Evolutionary conservation across 164 flowering plant species (phyloP).

Genomic region (Nymphaea colorata): DNA sequence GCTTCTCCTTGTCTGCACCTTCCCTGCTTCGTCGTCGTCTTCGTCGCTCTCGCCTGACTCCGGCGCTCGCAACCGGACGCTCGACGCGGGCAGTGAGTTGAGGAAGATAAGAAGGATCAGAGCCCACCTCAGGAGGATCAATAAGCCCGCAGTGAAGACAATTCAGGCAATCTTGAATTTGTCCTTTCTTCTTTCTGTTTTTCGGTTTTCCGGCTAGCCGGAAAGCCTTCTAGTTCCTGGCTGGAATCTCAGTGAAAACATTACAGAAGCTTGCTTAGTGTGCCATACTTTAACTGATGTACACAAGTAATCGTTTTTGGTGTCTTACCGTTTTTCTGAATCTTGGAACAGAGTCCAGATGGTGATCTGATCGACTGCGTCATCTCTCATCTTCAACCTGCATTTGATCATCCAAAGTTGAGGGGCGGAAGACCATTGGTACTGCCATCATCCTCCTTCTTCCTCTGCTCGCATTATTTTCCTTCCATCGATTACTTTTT

Average conservation of each 20-base stretch:
- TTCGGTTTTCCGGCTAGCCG: not conserved
- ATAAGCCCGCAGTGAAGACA: slow-evolving; percentile 78
- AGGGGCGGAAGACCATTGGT: slow-evolving; percentile 82
- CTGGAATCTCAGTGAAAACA: no score
- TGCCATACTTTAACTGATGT: not conserved
- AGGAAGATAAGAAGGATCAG: slow-evolving; percentile 47
- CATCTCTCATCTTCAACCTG: slow-evolving; percentile 77
- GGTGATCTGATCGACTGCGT: slow-evolving; percentile 96
- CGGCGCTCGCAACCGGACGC: slow-evolving; percentile 21
- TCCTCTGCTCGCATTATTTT: not conserved
- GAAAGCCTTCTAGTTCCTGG: not conserved
- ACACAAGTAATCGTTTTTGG: no score
- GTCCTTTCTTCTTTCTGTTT: not conserved
- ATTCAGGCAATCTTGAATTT: slow-evolving; percentile 23
- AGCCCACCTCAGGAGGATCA: slow-evolving; percentile 60
- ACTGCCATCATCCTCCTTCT: slow-evolving; percentile 3
- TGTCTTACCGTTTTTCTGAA: not conserved
- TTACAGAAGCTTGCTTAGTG: not conserved
- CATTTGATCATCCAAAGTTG: slow-evolving; percentile 88
- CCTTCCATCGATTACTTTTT: no score
- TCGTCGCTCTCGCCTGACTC: not conserved
- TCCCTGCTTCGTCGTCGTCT: not conserved
- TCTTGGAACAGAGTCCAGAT: slow-evolving; percentile 70
- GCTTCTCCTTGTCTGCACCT: not conserved
- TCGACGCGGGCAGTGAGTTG: slow-evolving; percentile 46